phyloP scores from a whole-genome alignment of 371 early-diverging fungal genomes.

The Actinomortierella ambigua region DNA sequence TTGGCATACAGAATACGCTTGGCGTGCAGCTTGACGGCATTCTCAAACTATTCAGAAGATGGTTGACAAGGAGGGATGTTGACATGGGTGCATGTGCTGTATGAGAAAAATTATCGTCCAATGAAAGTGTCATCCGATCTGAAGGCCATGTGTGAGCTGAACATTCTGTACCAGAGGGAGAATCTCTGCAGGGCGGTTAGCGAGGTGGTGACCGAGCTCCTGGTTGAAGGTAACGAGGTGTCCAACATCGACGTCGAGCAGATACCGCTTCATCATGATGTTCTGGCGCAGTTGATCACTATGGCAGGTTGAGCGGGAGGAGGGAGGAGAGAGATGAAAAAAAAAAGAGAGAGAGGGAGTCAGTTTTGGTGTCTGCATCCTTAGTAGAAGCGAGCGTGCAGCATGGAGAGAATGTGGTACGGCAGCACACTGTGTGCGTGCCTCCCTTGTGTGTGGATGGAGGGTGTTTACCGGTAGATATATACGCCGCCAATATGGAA shows the following conservation, averaged over 20 bases:
- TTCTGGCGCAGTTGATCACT: constrained; percentile 93
- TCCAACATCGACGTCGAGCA: constrained; percentile 84
- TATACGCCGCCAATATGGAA: constrained; percentile 76
- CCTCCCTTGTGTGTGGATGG: not conserved
- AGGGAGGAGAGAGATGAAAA: constrained; percentile 2
- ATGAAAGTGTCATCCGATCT: too few relatives aligned
- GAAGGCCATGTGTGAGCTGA: too few relatives aligned
- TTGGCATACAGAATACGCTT: constrained; percentile 66
- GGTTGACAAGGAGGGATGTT: not conserved
- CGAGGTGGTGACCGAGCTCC: constrained; percentile 79
- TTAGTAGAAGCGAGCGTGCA: constrained; percentile 9
- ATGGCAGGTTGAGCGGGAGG: constrained; percentile 2
- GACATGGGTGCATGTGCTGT: too few relatives aligned
- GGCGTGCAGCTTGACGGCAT: constrained; percentile 75
- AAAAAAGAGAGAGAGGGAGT: constrained; percentile 1
- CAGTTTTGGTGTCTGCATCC: not conserved
- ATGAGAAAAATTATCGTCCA: not conserved
- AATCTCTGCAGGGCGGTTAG: constrained; percentile 79
- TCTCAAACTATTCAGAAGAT: constrained; percentile 73
- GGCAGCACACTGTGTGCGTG: constrained; percentile 7
- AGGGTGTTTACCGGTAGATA: constrained; percentile 67
- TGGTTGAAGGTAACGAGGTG: constrained; percentile 85
- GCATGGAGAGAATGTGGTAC: constrained; percentile 12
- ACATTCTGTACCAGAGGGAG: constrained; percentile 81
- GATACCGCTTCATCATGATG: constrained; percentile 72